Evolutionary conservation across 2,329 filamentous ascomycete genomes (phyloP).

Genomic region (Cladophialophora yegresii): DNA sequence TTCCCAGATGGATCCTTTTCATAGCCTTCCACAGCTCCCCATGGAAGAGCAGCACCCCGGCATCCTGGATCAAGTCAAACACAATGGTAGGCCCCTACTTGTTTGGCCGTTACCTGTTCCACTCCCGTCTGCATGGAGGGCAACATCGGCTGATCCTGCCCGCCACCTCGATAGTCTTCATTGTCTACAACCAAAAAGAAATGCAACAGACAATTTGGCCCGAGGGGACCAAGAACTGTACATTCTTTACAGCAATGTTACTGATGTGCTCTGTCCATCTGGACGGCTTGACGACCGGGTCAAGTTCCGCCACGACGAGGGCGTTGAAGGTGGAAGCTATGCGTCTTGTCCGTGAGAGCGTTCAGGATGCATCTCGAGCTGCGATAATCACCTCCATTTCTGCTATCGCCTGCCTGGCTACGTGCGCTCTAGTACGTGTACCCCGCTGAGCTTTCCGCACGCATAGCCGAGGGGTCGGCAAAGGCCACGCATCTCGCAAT

Average conservation of each 20-base stretch:
- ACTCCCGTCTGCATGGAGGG: neutral
- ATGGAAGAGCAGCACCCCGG: slow-evolving; percentile 22
- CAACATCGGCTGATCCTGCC: neutral
- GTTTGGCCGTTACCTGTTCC: neutral
- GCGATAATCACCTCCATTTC: slow-evolving; percentile 21
- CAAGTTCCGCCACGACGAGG: slow-evolving; percentile 11
- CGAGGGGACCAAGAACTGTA: slow-evolving; percentile 12
- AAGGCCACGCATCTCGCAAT: neutral
- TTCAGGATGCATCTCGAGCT: slow-evolving; percentile 6
- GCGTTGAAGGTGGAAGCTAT: slow-evolving; percentile 25
- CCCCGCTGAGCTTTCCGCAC: neutral
- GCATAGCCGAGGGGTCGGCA: neutral
- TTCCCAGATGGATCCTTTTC: slow-evolving; percentile 20
- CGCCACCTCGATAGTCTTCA: slow-evolving; percentile 8
- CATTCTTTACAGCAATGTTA: slow-evolving; percentile 25
- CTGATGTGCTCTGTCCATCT: slow-evolving; percentile 27
- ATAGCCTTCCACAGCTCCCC: slow-evolving; percentile 15
- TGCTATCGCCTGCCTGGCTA: slow-evolving; percentile 23
- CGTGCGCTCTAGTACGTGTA: slow-evolving; percentile 24
- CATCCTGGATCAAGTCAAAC: slow-evolving; percentile 22
- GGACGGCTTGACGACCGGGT: slow-evolving; percentile 15
- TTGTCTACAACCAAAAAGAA: slow-evolving; percentile 17
- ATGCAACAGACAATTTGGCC: slow-evolving; percentile 26
- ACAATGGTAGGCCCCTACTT: slow-evolving; percentile 13
- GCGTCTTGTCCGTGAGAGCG: slow-evolving; percentile 15